These are phyloP conservation scores for Conringia planisiliqua DNA, from an alignment of 345 rosid genomes.

Conservation along the genomic window DNA sequence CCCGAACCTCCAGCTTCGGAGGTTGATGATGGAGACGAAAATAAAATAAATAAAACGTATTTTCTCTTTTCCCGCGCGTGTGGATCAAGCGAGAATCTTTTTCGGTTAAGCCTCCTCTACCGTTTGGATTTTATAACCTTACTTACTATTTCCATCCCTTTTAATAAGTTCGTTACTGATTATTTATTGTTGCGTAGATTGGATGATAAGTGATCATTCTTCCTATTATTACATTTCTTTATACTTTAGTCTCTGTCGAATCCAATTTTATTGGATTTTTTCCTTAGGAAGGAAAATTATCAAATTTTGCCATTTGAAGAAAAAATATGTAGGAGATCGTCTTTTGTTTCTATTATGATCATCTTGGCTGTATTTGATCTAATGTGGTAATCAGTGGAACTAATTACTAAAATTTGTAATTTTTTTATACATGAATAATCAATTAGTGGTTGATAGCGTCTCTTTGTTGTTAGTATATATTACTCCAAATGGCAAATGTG, in stretches of 20 bases:
- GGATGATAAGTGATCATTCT: slow-evolving; percentile 11
- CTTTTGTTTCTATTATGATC: neutral
- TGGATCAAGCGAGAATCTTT: slow-evolving; percentile 16
- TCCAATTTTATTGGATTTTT: neutral
- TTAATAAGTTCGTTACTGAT: neutral
- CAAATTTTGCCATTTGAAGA: neutral
- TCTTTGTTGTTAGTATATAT: neutral
- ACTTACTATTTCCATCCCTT: slow-evolving; percentile 3
- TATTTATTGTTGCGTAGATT: slow-evolving; percentile 15
- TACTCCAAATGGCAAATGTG: neutral
- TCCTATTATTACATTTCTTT: neutral
- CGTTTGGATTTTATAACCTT: slow-evolving; percentile 14
- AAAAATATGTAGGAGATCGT: neutral
- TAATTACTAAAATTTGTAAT: neutral
- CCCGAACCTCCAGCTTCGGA: slow-evolving; percentile 39
- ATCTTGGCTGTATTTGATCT: neutral
- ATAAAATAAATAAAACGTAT: neutral
- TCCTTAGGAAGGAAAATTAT: neutral
- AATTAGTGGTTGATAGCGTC: neutral
- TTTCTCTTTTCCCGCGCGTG: slow-evolving; percentile 12
- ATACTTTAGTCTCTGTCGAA: neutral
- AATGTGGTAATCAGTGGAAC: neutral
- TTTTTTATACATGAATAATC: neutral
- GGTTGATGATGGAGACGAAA: neutral
- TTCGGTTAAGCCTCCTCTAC: slow-evolving; percentile 23